These are phyloP conservation scores for Beauveria sp. DNA, from an alignment of 2,329 filamentous ascomycete genomes.

Conservation along the genomic window DNA sequence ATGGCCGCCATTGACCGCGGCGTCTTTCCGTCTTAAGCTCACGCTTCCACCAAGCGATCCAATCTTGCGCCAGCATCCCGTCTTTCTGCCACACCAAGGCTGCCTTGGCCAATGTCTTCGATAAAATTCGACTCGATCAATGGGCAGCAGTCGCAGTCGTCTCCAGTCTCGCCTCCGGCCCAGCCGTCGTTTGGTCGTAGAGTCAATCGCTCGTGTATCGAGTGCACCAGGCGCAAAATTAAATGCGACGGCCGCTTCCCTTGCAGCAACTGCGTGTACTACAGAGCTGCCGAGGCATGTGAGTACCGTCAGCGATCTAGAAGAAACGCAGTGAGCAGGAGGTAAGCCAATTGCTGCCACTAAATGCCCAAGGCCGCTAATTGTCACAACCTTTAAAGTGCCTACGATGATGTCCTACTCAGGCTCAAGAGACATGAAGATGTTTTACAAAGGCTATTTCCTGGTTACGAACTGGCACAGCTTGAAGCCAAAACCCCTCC, in stretches of 20 bases:
- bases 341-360: conserved; percentile 13
- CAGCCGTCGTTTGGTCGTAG: not conserved
- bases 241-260: conserved; percentile 34
- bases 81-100: not conserved
- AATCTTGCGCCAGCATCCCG: not conserved
- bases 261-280: conserved; percentile 30
- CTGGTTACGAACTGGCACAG: conserved; percentile 12
- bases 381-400: conserved; percentile 13
- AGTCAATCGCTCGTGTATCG: conserved; percentile 20
- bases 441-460: conserved; percentile 19
- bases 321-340: conserved; percentile 23
- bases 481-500: conserved; percentile 17
- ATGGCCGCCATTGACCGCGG: not conserved
- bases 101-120: not conserved
- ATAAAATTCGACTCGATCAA: not conserved
- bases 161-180: conserved; percentile 2
- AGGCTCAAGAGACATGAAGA: conserved; percentile 17
- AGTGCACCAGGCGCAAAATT: conserved; percentile 23
- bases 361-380: not conserved
- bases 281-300: conserved; percentile 19
- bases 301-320: conserved; percentile 23
- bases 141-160: not conserved
- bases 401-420: conserved; percentile 19
- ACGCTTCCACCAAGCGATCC: not conserved
- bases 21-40: not conserved